Evolutionary conservation across 75 land plant species (phyloP).

Genomic region (Cupressus sempervirens): DNA sequence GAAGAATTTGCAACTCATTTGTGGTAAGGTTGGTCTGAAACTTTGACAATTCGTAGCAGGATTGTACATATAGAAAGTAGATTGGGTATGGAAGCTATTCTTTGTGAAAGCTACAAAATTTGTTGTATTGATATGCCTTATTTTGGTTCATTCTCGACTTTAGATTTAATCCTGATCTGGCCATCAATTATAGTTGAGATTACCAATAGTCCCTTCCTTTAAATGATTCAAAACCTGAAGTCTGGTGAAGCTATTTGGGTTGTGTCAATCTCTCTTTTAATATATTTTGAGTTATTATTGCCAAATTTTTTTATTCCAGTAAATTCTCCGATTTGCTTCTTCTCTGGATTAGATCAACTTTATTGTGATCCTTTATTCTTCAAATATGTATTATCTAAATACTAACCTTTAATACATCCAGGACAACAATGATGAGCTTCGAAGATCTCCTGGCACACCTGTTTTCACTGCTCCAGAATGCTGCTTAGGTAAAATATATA

Average conservation of each 20-base stretch:
- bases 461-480: constrained; percentile 97
- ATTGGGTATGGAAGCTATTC: not conserved
- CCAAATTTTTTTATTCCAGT: not conserved
- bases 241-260: not conserved
- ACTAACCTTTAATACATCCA: constrained; percentile 11
- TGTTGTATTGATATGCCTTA: not conserved
- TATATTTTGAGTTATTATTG: not conserved
- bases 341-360: not conserved
- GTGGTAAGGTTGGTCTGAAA: not conserved
- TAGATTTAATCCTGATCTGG: not conserved
- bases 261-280: not conserved
- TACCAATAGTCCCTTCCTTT: not conserved
- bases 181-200: not conserved
- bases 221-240: not conserved
- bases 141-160: not conserved
- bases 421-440: constrained; percentile 88
- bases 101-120: not conserved
- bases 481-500: constrained; percentile 48
- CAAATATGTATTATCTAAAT: not conserved
- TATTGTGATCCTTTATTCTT: not conserved
- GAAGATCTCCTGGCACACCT: constrained; percentile 96
- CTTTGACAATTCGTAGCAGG: not conserved
- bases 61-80: not conserved
- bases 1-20: not conserved
- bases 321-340: not conserved